Evolutionary conservation across 2,329 filamentous ascomycete species (phyloP).

Genomic region (Chaetomium sp.): DNA sequence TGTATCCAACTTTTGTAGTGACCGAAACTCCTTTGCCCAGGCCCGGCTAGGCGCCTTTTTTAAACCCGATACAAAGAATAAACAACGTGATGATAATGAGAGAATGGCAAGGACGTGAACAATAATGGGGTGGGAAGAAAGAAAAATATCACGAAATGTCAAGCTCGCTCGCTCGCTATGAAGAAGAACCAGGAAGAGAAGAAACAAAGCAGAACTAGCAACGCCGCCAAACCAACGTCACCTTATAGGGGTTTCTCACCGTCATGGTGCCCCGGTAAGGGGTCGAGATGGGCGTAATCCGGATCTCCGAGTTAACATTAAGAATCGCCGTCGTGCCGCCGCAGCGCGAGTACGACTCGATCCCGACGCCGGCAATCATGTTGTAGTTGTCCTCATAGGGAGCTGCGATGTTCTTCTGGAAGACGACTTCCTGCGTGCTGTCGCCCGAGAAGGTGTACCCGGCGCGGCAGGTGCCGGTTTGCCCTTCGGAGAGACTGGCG

Average conservation of each 20-base stretch:
- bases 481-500: slow-evolving; percentile 22
- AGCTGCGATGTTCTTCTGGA: slow-evolving; percentile 25
- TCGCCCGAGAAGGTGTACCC: slow-evolving; percentile 26
- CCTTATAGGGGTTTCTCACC: slow-evolving; percentile 18
- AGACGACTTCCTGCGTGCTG: slow-evolving; percentile 24
- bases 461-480: slow-evolving; percentile 25
- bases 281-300: slow-evolving; percentile 24
- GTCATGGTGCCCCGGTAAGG: slow-evolving; percentile 24
- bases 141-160: background rate
- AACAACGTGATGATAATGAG: no score
- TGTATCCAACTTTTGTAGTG: background rate
- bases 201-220: slow-evolving; percentile 2
- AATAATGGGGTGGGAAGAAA: background rate
- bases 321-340: slow-evolving; percentile 24
- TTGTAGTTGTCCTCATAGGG: slow-evolving; percentile 27
- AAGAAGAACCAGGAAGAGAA: background rate
- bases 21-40: background rate
- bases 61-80: no score
- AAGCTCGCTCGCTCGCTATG: background rate
- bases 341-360: slow-evolving; percentile 23
- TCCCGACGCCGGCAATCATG: slow-evolving; percentile 24
- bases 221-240: slow-evolving; percentile 14
- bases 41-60: no score
- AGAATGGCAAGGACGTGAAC: no score
- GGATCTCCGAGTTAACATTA: slow-evolving; percentile 27